A percentile compares a stretch with the other conserved stretches of the same genome.
Evolutionary conservation across 2,329 filamentous ascomycete genomes (phyloP).

Genomic region (Verticillium zaregamsianum): DNA sequence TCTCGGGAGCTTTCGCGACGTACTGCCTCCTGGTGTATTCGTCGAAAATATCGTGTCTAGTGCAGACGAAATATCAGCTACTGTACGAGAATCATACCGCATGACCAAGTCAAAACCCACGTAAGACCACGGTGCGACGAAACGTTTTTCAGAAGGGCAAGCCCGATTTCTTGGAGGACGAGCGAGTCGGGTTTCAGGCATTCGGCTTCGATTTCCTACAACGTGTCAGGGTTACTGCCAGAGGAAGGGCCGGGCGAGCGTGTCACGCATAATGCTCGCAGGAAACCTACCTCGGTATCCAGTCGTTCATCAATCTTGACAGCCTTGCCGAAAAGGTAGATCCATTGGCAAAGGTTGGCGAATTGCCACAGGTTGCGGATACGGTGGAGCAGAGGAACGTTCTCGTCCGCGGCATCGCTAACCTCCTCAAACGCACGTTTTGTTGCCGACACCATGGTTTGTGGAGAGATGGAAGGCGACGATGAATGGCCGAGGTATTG

Average conservation of each 20-base stretch:
- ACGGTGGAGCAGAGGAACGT: conserved; percentile 49
- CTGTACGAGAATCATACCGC: background rate
- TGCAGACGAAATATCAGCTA: background rate
- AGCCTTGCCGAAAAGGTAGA: conserved; percentile 82
- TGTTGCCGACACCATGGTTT: conserved; percentile 31
- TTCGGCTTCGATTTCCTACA: conserved; percentile 80
- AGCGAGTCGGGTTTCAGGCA: conserved; percentile 77
- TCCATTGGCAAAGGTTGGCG: conserved; percentile 89
- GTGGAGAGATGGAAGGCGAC: background rate
- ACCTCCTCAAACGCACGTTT: conserved; percentile 44
- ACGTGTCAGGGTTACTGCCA: background rate
- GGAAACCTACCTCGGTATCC: conserved; percentile 71
- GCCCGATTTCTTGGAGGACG: conserved; percentile 73
- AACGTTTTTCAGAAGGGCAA: conserved; percentile 85
- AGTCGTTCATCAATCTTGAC: conserved; percentile 88
- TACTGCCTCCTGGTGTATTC: conserved; percentile 92
- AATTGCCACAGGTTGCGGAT: conserved; percentile 95
- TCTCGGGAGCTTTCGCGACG: conserved; percentile 68
- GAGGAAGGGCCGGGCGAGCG: background rate
- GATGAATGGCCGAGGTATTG: background rate
- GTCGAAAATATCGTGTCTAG: conserved; percentile 81
- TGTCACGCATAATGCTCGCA: conserved; percentile 14
- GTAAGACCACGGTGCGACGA: conserved; percentile 90
- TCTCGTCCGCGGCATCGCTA: conserved; percentile 25
- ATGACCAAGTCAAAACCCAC: conserved; percentile 47